Evolutionary conservation across 352 stramenopile genomes (phyloP).

Genomic region (Phytophthora megakarya): DNA sequence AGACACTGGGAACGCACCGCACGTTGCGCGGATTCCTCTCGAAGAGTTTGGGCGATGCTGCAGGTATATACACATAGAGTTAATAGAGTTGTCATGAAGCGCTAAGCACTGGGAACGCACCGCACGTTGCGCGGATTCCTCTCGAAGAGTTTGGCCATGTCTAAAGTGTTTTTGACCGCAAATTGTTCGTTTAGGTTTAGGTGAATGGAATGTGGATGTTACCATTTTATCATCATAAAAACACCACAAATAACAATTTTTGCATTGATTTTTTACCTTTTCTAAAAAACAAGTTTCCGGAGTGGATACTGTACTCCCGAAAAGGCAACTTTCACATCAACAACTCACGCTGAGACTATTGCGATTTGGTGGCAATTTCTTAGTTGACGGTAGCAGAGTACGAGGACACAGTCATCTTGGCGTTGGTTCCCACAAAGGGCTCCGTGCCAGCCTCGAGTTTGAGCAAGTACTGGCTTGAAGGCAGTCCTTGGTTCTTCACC

Average conservation of each 20-base stretch:
- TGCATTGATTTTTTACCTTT: too few relatives aligned
- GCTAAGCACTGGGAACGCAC: constrained; percentile 16
- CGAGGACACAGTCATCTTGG: constrained; percentile 34
- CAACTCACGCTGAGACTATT: background rate
- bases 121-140: constrained; percentile 49
- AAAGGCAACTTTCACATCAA: constrained; percentile 20
- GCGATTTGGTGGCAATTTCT: background rate
- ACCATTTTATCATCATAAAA: too few relatives aligned
- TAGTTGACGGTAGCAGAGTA: constrained; percentile 37
- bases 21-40: constrained; percentile 51
- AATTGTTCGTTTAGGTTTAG: too few relatives aligned
- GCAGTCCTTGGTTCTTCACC: constrained; percentile 28
- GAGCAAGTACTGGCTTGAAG: constrained; percentile 36
- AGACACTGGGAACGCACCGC: constrained; percentile 26
- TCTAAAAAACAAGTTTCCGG: too few relatives aligned
- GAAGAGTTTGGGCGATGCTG: too few relatives aligned
- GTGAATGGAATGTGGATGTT: too few relatives aligned
- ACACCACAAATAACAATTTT: too few relatives aligned
- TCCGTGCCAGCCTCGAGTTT: constrained; percentile 38
- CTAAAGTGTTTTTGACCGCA: too few relatives aligned
- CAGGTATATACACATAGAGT: constrained; percentile 2
- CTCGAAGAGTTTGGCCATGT: constrained; percentile 43
- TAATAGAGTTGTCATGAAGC: background rate
- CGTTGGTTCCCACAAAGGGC: constrained; percentile 36
- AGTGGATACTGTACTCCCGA: too few relatives aligned